phyloP scores from a whole-genome alignment of 2,329 filamentous ascomycete species.

The Rhynchosporium agropyri region DNA sequence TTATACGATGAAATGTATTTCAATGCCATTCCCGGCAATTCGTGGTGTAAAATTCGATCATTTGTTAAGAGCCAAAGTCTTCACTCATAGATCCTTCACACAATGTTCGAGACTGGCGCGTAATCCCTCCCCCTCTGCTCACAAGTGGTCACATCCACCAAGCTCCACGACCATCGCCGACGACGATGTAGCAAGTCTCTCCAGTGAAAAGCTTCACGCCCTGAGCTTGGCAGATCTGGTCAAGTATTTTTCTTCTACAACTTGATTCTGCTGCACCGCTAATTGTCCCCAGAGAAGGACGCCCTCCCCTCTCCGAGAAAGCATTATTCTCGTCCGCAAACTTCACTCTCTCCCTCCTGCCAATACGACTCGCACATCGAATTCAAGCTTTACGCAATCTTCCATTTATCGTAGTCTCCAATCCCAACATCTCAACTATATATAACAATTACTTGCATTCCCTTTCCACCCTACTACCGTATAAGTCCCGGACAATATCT shows the following conservation, averaged over 20 bases:
- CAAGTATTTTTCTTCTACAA: slow-evolving; percentile 56
- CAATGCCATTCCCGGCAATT: too few relatives aligned
- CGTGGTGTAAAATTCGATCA: too few relatives aligned
- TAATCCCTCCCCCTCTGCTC: slow-evolving; percentile 39
- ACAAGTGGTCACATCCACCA: slow-evolving; percentile 48
- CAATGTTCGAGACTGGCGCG: slow-evolving; percentile 18
- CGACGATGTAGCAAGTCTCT: slow-evolving; percentile 77
- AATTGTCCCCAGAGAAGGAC: slow-evolving; percentile 61
- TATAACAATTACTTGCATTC: slow-evolving; percentile 97
- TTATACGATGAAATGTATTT: too few relatives aligned
- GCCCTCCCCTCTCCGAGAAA: slow-evolving; percentile 78
- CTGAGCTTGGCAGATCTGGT: slow-evolving; percentile 87
- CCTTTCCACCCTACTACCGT: slow-evolving; percentile 85
- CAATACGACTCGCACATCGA: slow-evolving; percentile 88
- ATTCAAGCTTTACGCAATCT: slow-evolving; percentile 92
- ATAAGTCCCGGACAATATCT: slow-evolving; percentile 60
- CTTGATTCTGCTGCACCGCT: not conserved
- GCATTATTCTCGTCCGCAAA: slow-evolving; percentile 89
- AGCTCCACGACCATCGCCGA: slow-evolving; percentile 60
- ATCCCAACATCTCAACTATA: slow-evolving; percentile 90
- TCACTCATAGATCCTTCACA: slow-evolving; percentile 4
- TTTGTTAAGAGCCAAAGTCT: not conserved
- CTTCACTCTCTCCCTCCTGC: slow-evolving; percentile 90
- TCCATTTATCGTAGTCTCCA: slow-evolving; percentile 97
- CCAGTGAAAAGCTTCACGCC: slow-evolving; percentile 75